Percentiles rank a stretch among this genome's conserved stretches.
phyloP scores from a whole-genome alignment of 2,329 filamentous ascomycete species.

The Mariannaea sp. region DNA sequence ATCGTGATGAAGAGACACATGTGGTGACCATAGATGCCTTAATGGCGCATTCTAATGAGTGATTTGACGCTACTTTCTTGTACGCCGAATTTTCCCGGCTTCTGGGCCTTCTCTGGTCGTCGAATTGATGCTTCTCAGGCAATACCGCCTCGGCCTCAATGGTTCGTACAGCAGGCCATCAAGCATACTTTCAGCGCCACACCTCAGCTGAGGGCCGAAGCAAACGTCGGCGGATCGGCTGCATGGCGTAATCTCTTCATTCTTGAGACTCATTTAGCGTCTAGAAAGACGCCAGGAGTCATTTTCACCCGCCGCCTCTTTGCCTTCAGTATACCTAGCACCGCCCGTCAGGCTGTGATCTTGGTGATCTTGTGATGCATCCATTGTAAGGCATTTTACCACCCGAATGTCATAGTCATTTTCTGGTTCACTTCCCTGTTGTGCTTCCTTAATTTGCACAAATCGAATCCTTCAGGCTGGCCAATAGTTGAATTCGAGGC shows the following conservation, averaged over 20 bases:
- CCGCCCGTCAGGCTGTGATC: too few relatives aligned
- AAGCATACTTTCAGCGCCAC: slow-evolving; percentile 28
- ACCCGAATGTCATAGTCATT: too few relatives aligned
- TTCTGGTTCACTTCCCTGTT: slow-evolving; percentile 4
- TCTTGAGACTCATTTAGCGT: slow-evolving; percentile 30
- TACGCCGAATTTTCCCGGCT: slow-evolving; percentile 31
- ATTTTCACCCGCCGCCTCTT: slow-evolving; percentile 22
- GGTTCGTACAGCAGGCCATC: slow-evolving; percentile 16
- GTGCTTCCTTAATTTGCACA: slow-evolving; percentile 8
- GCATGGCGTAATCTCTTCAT: slow-evolving; percentile 38
- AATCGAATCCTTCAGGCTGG: background rate
- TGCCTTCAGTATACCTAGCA: slow-evolving; percentile 25
- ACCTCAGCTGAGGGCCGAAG: slow-evolving; percentile 34
- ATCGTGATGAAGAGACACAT: slow-evolving; percentile 13
- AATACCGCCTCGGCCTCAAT: slow-evolving; percentile 4
- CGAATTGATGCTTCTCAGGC: slow-evolving; percentile 25
- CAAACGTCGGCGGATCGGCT: slow-evolving; percentile 36
- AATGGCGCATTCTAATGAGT: slow-evolving; percentile 18
- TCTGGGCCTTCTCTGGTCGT: slow-evolving; percentile 24
- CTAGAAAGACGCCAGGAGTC: slow-evolving; percentile 17
- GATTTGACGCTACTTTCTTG: background rate
- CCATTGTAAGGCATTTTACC: slow-evolving; percentile 9
- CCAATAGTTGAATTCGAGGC: slow-evolving; percentile 19
- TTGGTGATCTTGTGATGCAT: background rate
- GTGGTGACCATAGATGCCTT: slow-evolving; percentile 38